phyloP scores from a whole-genome alignment of 768 basidiomycete species.

The Coprinellus micaceus region DNA sequence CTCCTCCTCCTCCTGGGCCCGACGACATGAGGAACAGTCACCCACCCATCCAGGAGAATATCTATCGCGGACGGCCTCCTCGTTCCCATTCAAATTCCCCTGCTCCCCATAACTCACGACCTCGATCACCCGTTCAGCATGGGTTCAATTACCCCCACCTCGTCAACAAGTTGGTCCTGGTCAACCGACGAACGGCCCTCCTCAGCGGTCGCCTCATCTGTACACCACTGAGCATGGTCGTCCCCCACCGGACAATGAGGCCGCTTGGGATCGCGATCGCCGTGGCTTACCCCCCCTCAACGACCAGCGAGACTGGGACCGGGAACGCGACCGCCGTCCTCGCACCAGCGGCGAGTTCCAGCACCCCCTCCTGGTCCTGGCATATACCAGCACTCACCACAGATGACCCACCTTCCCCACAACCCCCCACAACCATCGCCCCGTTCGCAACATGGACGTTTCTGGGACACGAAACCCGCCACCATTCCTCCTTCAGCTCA shows the following conservation, averaged over 20 bases:
- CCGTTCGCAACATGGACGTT: conserved; percentile 45
- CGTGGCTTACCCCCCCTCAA: conserved; percentile 36
- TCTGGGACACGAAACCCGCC: conserved; percentile 56
- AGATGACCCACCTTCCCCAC: conserved; percentile 34
- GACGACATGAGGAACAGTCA: conserved; percentile 51
- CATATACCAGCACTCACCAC: conserved; percentile 32
- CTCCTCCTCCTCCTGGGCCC: conserved; percentile 47
- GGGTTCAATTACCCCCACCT: conserved; percentile 46
- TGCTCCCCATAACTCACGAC: conserved; percentile 48
- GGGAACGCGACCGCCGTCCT: conserved; percentile 39
- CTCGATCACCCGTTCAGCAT: conserved; percentile 48
- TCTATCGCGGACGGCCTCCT: conserved; percentile 51
- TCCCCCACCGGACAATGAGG: conserved; percentile 46
- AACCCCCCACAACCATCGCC: conserved; percentile 65
- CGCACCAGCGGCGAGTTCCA: conserved; percentile 41
- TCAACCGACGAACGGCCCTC: conserved; percentile 38
- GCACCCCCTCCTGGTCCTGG: conserved; percentile 26
- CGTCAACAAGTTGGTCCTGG: conserved; percentile 52
- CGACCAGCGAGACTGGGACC: conserved; percentile 55
- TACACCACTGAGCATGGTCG: conserved; percentile 53
- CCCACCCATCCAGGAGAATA: conserved; percentile 52
- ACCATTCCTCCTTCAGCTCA: conserved; percentile 36
- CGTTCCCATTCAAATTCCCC: conserved; percentile 62
- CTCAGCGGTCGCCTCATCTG: conserved; percentile 59
- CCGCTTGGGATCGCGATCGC: conserved; percentile 50